Evolutionary conservation across 768 basidiomycete genomes (phyloP), one percentile per base, ranked within the genome.

Genomic region (Lactifluus subvellereus): DNA sequence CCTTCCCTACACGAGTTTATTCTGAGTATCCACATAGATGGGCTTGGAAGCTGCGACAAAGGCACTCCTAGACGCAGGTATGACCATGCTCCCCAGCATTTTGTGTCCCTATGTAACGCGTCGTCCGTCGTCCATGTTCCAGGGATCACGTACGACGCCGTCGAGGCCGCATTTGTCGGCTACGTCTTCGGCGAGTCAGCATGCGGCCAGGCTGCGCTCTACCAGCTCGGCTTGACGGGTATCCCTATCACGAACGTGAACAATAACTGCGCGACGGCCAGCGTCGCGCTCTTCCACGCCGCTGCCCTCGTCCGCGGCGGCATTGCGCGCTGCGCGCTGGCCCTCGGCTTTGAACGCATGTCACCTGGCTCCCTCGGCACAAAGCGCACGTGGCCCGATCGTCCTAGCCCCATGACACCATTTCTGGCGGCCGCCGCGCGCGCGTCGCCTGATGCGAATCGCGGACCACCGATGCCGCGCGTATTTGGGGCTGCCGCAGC

Each of bases 341-440:
- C 92, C 0, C 82, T 94, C 1, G 91, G 92, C 11, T 94, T 94
- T 67, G 92, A 94, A 72, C 86, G 88, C 40, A 92, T 92, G 88
- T 78, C 81, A 20, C 85, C 85, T 4, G 89, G 89, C 35, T 86
- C 85, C 69, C 76, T 91, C 7, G 83, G 84, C 7, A 83, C 82
- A 13, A 62, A 20, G 1, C 11, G 35, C n/a, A 81, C 84, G 69
- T 91, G 83, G 67, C 81, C 83, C 0, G 82, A 81, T 66, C 74
- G 80, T 33, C 59, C 68, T 11, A 72, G 80, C 6, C 87, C 89
- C 0, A 80, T 77, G 3, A 32, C 65, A 3, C 70, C 86, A 1
- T 77, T 87, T 60, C 62, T 76, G 55, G 59, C 71, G n/a, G 78
- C 77, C 18, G 77, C 76, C 0, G 53, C 65, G 2, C 83, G 82